Evolutionary conservation across 2,329 filamentous ascomycete genomes (phyloP), one percentile per base, ranked within the genome.

Genomic region (Xylogone sp.): DNA sequence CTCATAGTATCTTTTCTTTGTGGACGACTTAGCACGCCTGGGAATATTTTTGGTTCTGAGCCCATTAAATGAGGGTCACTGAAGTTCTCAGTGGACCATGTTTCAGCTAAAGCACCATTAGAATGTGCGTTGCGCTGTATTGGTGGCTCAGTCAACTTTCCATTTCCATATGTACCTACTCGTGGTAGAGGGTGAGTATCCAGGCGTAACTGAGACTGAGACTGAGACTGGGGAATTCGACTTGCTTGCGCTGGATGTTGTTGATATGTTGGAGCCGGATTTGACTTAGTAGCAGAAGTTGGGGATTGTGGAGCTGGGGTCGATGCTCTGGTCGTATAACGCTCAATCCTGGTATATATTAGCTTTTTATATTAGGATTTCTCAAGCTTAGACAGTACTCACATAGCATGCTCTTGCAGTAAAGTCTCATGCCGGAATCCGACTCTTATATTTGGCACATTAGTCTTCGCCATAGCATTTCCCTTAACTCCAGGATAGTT

Each of bases 391-490:
- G 8, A 27, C 6, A 21, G 34, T 12, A 60, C 84, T 78, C 74
- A 93, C 93, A 97, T 88, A 47, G 85, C 81, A 61, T 89, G 77
- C 71, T 99, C 94, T 63, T 93, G 87, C 50, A 86, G 71, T 62
- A 95, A 75, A 0, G 93, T 97, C 63, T 95, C 87, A 62, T 96
- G 84, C 51, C 94, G 79, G 67, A 95, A 99, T 46, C 90, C 88
- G 66, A 95, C 90, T 50, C 94, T 81, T 54, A 96, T 87, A 68
- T 97, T 90, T 2, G 94, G 94, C 7, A 99, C 90, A 66, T 99
- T 99, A 53, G 90, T 96, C 72, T 97, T 97, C 48, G 88, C 87
- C 80, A 97, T 94, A 58, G 87, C 86, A 59, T 99, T 99, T 13
- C 94, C 94, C 50, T 81, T 78, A 34, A 88, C 86, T 2, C 94